A percentile compares a stretch with the other conserved stretches of the same genome.
These are phyloP conservation scores for Haplosporangium sp. DNA, from an alignment of 371 early-diverging fungal genomes.

Conservation along the genomic window DNA sequence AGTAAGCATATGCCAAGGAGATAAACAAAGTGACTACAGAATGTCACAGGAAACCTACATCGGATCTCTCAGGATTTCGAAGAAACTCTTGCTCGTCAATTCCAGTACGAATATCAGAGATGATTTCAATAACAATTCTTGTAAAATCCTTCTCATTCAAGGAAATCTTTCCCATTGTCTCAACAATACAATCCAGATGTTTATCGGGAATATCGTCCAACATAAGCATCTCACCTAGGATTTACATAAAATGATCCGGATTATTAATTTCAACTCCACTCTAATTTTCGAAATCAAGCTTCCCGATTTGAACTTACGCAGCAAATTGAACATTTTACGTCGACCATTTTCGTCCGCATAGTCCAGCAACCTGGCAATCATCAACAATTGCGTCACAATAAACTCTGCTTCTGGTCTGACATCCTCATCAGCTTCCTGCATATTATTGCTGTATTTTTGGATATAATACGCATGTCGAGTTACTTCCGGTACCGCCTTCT, in stretches of 20 bases:
- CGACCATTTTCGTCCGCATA: conserved; percentile 92
- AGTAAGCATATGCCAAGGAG: neutral
- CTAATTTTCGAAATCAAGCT: neutral
- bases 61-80: conserved; percentile 40
- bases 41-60: conserved; percentile 13
- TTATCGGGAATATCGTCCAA: conserved; percentile 77
- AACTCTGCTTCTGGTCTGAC: conserved; percentile 77
- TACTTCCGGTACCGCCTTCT: conserved; percentile 80
- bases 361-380: conserved; percentile 80
- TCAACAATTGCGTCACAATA: conserved; percentile 80
- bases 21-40: too few species aligned
- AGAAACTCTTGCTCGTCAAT: conserved; percentile 53
- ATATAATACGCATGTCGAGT: conserved; percentile 77
- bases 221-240: conserved; percentile 73
- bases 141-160: conserved; percentile 90
- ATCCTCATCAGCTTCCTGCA: conserved; percentile 70
- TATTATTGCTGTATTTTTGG: conserved; percentile 71
- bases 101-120: conserved; percentile 70
- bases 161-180: conserved; percentile 79
- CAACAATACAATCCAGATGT: conserved; percentile 76
- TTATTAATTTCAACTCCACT: neutral
- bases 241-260: neutral
- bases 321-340: conserved; percentile 78
- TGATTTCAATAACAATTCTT: conserved; percentile 83
- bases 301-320: conserved; percentile 64